Base-by-base conservation (phyloP, 2,329 filamentous ascomycete species). In the Davidsoniella virescens region DNA sequence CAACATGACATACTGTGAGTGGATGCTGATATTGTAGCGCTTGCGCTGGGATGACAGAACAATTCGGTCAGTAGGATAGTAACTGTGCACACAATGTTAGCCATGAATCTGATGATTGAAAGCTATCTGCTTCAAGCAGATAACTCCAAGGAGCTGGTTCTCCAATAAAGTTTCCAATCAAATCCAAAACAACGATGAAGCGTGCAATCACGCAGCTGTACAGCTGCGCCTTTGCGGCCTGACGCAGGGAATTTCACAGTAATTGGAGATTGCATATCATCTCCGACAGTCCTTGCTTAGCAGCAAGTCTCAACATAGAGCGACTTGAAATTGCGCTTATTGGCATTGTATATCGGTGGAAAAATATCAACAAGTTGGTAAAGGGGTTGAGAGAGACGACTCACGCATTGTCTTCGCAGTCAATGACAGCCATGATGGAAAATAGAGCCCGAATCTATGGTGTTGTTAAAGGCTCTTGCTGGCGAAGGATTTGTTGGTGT, bases 21-120 rank as follows among this genome's bases (percentile, higher is more conserved):
- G 72, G 57, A 87, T 80, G 42, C 70, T 72, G 54, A 80, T 73
- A 44, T 76, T 76, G 61, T 82, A 87, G 62, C 82, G 82, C 57
- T 74, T 80, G 59, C 78, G 75, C 54, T 73, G 72, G 45, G 66
- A 69, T 52, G 70, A 67, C 49, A 76, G 71, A 55, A 86, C 72
- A 55, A 86, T 68, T 58, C 70, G 67, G 56, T 84, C 77, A 55
- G 80, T 84, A 52, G 78, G 75, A 65, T 75, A 73, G 62, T 74
- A 72, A 60, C 81, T 85, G 54, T 12, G 16, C 12, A 20, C 5
- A 40, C 23, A 49, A 48, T 49, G 53, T 46, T 29, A 41, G 51
- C 17, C 37, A 33, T 33, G 29, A 4, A 33, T 33, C 29, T 10
- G 9, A 23, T 23, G 20, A 5, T 5, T 5, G 4, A 23, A 23